Conservation (phyloP, 2,329 filamentous ascomycete genomes). For the Parafenestella ontariensis region DNA sequence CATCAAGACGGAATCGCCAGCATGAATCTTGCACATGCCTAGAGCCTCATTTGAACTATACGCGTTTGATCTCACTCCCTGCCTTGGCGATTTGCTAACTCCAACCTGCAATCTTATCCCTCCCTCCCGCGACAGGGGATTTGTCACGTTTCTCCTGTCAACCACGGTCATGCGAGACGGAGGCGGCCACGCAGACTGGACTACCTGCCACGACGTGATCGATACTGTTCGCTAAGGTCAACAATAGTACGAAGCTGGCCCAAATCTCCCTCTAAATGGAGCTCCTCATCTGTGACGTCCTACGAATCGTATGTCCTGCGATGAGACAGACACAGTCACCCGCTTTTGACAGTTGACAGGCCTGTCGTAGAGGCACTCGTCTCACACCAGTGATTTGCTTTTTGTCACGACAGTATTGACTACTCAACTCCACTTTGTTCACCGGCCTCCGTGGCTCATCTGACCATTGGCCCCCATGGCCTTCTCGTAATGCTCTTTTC, state of each 20-base stretch:
- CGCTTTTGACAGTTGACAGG: constrained; percentile 31
- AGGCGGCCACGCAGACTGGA: constrained; percentile 6
- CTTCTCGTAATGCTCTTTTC: background rate
- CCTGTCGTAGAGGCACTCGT: constrained; percentile 14
- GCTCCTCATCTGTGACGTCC: background rate
- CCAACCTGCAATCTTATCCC: constrained; percentile 4
- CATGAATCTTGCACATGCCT: background rate
- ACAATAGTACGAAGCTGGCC: background rate
- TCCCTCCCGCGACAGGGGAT: constrained; percentile 7
- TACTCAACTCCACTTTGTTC: background rate
- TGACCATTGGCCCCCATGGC: background rate
- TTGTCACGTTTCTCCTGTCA: constrained; percentile 7
- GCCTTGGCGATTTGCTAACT: background rate
- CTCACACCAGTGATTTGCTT: constrained; percentile 4
- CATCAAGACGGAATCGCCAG: background rate
- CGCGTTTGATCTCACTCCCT: constrained; percentile 1
- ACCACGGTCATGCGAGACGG: constrained; percentile 3
- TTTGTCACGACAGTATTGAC: constrained; percentile 16
- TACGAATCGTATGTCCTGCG: background rate
- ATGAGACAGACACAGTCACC: constrained; percentile 20
- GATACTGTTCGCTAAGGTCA: background rate
- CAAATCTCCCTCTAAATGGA: background rate
- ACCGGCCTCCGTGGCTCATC: background rate
- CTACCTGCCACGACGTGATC: background rate
- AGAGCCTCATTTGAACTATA: background rate